These are phyloP conservation scores for Beverwykella pulmonaria DNA, from an alignment of 495 filamentous ascomycete genomes.

Conservation along the genomic window DNA sequence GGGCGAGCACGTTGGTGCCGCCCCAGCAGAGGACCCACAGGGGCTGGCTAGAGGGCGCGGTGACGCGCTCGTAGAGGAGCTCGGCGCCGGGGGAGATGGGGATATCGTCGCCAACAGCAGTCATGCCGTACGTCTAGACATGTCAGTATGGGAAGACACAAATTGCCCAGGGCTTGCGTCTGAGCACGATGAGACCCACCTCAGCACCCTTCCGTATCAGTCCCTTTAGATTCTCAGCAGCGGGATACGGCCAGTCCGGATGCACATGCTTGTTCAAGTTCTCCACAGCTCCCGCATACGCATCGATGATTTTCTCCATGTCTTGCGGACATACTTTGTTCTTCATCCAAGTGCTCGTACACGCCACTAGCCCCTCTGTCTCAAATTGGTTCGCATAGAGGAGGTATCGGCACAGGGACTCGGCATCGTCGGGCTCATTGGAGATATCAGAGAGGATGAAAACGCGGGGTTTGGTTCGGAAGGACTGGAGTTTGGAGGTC, in stretches of 20 bases:
- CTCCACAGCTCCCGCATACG: conserved; percentile 48
- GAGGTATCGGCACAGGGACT: conserved; percentile 50
- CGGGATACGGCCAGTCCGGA: conserved; percentile 44
- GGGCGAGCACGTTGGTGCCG: conserved; percentile 53
- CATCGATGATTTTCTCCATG: conserved; percentile 49
- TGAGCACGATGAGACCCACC: background rate
- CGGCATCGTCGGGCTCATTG: conserved; percentile 53
- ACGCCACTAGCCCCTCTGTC: conserved; percentile 49
- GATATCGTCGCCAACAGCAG: conserved; percentile 26
- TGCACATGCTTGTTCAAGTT: conserved; percentile 51
- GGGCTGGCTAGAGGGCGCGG: conserved; percentile 43
- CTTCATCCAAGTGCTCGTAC: conserved; percentile 50
- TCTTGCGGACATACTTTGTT: conserved; percentile 40
- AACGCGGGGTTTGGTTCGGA: conserved; percentile 42
- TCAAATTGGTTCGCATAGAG: conserved; percentile 52
- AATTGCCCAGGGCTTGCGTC: background rate
- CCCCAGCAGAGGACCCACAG: conserved; percentile 55
- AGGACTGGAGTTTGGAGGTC: conserved; percentile 11
- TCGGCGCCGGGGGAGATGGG: conserved; percentile 40
- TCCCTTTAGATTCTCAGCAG: conserved; percentile 41
- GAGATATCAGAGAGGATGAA: conserved; percentile 53
- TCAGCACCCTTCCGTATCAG: conserved; percentile 44
- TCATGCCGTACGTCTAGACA: conserved; percentile 32
- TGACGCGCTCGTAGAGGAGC: conserved; percentile 46
- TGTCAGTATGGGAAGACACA: background rate